A percentile compares a stretch with the other conserved stretches of the same genome.
phyloP scores from a whole-genome alignment of 495 filamentous ascomycete genomes.

The Penicillium malachiteum region DNA sequence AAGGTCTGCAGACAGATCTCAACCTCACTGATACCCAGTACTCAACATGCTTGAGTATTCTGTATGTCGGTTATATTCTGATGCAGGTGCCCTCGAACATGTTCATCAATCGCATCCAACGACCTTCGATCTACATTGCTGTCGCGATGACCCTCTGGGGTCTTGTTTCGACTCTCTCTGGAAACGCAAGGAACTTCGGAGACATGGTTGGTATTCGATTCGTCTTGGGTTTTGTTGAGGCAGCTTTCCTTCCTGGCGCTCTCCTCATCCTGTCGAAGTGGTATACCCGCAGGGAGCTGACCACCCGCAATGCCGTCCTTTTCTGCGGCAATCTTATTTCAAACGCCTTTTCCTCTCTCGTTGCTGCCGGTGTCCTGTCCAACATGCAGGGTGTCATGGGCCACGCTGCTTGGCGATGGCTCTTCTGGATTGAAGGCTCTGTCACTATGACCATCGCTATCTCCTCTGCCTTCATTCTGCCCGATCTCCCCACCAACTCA shows the following conservation, averaged over 20 bases:
- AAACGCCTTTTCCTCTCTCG: constrained; percentile 64
- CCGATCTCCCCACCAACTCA: constrained; percentile 73
- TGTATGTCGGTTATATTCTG: constrained; percentile 60
- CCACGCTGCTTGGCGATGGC: constrained; percentile 60
- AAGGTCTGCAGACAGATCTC: constrained; percentile 51
- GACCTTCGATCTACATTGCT: constrained; percentile 63
- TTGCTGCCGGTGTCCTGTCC: constrained; percentile 46
- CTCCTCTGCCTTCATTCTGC: constrained; percentile 58
- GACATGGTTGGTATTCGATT: constrained; percentile 64
- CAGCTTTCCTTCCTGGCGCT: constrained; percentile 44
- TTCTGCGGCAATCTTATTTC: constrained; percentile 50
- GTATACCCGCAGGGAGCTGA: constrained; percentile 46
- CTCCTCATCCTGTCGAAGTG: constrained; percentile 48
- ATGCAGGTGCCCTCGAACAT: constrained; percentile 40
- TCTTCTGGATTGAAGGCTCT: constrained; percentile 55
- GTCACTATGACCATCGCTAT: constrained; percentile 34
- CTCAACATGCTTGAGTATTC: constrained; percentile 59
- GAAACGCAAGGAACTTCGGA: constrained; percentile 51
- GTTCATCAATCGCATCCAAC: constrained; percentile 42
- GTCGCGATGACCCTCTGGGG: constrained; percentile 66
- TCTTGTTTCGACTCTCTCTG: constrained; percentile 59
- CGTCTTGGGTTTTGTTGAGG: constrained; percentile 62
- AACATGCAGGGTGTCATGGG: constrained; percentile 43
- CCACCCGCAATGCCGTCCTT: constrained; percentile 42
- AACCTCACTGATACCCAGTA: constrained; percentile 47